Conservation (phyloP, 108 stramenopile species). For the Cylindrotheca fusiformis region DNA sequence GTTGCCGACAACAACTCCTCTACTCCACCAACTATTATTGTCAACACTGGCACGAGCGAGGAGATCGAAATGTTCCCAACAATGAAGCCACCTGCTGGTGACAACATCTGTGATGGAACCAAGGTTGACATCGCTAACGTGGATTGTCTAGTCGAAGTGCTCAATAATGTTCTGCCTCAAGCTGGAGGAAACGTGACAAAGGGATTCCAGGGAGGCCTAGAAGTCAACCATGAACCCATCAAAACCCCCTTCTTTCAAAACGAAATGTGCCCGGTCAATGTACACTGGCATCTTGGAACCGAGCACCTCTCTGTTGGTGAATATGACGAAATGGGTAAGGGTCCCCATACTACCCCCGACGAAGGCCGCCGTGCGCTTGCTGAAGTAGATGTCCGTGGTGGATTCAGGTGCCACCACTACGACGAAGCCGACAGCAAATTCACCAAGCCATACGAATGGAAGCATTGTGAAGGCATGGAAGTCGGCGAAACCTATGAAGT, state of each 20-base stretch:
- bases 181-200: constrained; percentile 54
- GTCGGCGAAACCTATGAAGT: constrained; percentile 61
- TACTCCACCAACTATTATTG: not conserved
- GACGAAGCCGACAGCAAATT: constrained; percentile 34
- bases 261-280: constrained; percentile 63
- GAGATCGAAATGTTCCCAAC: not conserved
- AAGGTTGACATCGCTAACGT: constrained; percentile 12
- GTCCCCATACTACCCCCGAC: constrained; percentile 17
- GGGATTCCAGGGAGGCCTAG: constrained; percentile 36
- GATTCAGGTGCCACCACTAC: constrained; percentile 24
- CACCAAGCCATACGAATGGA: constrained; percentile 12
- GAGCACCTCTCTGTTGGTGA: constrained; percentile 67
- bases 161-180: constrained; percentile 14
- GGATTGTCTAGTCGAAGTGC: constrained; percentile 11
- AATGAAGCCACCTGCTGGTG: not conserved
- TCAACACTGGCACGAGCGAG: not conserved
- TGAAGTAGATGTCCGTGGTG: constrained; percentile 10
- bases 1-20: not conserved
- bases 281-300: constrained; percentile 47
- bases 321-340: constrained; percentile 52
- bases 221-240: constrained; percentile 31
- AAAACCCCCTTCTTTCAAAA: constrained; percentile 36
- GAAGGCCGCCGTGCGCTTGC: constrained; percentile 1
- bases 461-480: constrained; percentile 46
- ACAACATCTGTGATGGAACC: constrained; percentile 10